phyloP scores from a whole-genome alignment of 75 land plant genomes.

The Selaginella tamariscina region DNA sequence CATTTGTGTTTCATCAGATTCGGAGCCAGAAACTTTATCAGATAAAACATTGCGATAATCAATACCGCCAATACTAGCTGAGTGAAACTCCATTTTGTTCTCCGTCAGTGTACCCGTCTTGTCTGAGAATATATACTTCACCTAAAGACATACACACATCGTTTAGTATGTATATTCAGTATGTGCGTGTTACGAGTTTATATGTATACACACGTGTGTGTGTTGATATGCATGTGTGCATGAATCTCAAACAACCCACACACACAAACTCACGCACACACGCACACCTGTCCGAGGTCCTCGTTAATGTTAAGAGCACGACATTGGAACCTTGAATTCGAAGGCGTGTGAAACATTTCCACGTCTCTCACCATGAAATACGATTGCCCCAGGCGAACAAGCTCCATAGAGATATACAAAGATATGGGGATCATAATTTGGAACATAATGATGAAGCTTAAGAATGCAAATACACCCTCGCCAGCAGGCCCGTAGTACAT shows the following conservation, averaged over 20 bases:
- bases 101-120: conserved; percentile 86
- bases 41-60: conserved; percentile 28
- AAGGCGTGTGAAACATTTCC: conserved; percentile 54
- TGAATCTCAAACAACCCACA: too few relatives aligned
- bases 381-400: conserved; percentile 76
- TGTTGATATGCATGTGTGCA: too few relatives aligned
- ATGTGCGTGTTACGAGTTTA: too few relatives aligned
- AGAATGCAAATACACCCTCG: conserved; percentile 63
- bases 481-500: conserved; percentile 57
- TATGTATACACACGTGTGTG: too few relatives aligned
- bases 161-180: too few relatives aligned
- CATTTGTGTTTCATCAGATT: background rate
- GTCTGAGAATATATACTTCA: conserved; percentile 71
- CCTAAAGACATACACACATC: too few relatives aligned
- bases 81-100: conserved; percentile 74
- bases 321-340: conserved; percentile 64
- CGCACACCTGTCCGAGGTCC: conserved; percentile 84
- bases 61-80: conserved; percentile 56
- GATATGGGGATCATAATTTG: conserved; percentile 92
- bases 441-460: conserved; percentile 69
- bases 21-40: background rate
- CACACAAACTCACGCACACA: too few relatives aligned
- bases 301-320: conserved; percentile 84
- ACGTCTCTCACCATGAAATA: conserved; percentile 82
- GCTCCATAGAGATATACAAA: conserved; percentile 77